Evolutionary conservation across 306 rosid species (phyloP).

Genomic region (Glycine tomentella): DNA sequence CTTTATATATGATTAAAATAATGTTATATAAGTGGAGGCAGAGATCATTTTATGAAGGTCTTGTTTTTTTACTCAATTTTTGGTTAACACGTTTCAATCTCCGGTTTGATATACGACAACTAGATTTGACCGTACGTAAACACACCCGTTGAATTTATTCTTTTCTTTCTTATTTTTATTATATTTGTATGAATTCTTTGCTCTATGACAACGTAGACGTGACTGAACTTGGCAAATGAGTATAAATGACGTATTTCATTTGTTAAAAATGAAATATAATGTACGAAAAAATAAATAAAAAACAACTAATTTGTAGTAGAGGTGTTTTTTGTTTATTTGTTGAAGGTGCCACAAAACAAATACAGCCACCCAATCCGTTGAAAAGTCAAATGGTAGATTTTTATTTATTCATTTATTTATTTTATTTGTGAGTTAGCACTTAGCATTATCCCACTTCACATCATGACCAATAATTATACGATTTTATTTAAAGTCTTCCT

Average conservation of each 20-base stretch:
- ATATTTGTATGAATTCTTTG: neutral
- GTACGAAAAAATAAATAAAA: neutral
- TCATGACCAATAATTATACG: neutral
- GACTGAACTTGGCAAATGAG: neutral
- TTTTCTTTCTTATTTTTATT: neutral
- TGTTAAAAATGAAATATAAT: neutral
- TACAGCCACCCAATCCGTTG: neutral
- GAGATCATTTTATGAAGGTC: no score
- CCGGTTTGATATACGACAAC: neutral
- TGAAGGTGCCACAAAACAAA: neutral
- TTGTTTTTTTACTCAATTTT: no score
- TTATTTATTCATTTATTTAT: neutral
- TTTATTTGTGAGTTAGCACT: neutral
- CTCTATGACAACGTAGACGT: neutral
- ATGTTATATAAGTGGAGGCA: no score
- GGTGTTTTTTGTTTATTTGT: conserved; percentile 26
- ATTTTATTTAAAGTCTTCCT: neutral
- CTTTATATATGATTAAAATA: no score
- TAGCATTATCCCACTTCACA: neutral
- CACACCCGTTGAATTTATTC: neutral
- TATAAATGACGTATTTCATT: neutral
- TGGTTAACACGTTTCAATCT: no score
- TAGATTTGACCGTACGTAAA: neutral
- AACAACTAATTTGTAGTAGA: neutral
- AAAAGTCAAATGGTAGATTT: conserved; percentile 23